Evolutionary conservation across 2,329 filamentous ascomycete genomes (phyloP), one percentile per base, ranked within the genome.

Genomic region (Colletotrichum tamarilloi): DNA sequence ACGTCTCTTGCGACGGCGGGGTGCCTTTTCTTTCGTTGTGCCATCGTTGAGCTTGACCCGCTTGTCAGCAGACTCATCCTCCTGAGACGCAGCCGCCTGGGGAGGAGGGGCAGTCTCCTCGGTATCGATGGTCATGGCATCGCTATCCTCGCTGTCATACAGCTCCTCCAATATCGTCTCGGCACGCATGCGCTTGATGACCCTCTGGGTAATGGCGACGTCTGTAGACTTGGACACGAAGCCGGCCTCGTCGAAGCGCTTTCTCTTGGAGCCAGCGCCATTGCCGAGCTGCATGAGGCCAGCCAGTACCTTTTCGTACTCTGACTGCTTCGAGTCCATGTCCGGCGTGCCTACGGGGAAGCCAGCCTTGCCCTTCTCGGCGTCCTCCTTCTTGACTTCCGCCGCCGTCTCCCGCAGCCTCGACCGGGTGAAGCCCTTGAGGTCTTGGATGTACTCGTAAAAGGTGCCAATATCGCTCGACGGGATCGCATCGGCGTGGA

Each of bases 401-500:
- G 90, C 85, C 28, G 94, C 94, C 68, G 89, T 86, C 77, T 94
- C 88, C 52, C 87, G 87, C 74, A 98, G 84, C 68, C 94, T 87
- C 68, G 91, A 89, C 67, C 94, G 91, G 6, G 92, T 92, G 74
- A 89, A 90, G 49, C 95, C 94, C 84, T 95, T 92, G 68, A 98
- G 84, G 63, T 95, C 94, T 71, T 89, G 86, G 76, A 98, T 90
- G 84, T 98, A 98, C 64, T 90, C 87, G 79, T 93, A 90, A 55
- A 98, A 90, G 26, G 91, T 87, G 59, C 89, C 84, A 72, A 94
- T 91, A 82, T 96, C 90, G 72, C 88, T 85, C 19, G 91, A 84
- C 0, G 95, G 94, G 56, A 98, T 89, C 74, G 90, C 89, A 77
- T 91, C 89, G 76, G 91, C 84, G 76, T 94, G 91, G 80, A 97